Evolutionary conservation across 805 yeast genomes (phyloP), one percentile per base, ranked within the genome.

Genomic region (Yamadazyma insecticola): DNA sequence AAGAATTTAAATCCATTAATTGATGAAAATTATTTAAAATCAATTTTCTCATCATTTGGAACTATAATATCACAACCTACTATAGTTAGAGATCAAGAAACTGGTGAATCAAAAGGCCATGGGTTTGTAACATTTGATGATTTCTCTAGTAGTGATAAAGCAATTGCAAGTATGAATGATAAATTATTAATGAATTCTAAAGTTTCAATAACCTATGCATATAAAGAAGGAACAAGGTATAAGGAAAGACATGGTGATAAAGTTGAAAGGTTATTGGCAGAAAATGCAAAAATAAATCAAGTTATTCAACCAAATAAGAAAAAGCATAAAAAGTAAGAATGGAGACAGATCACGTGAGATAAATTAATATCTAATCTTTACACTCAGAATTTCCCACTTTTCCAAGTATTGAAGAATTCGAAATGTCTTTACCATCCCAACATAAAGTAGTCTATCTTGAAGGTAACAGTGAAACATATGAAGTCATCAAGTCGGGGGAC

Each of bases 1-100:
- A 84, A 83, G 21, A 78, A 80, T 43, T 59, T 87, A 35, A 83
- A 78, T 49, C 74, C 74, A 4, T 53, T 80, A 40, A 78, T 80
- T 2, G 94, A 81, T 50, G 80, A 71, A 33, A 63, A 66, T 30
- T 67, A 68, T 25, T 59, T 86, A 29, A 45, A 45, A 5, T 74
- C 71, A 8, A 73, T 86, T 1, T 81, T 89, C 46, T 57, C 72
- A 4, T 70, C 70, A 34, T 85, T 90, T 56, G 97, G 97, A 0
- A 57, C 62, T 0, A 52, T 85, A 11, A 53, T 67, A 4, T 59
- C 59, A 23, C 60, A 67, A 0, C 81, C 86, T 1, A 51, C 55
- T 22, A 59, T 84, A 2, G 59, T 62, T 13, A 51, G 80, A 16
- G 79, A 75, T 35, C 25, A 29, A 6, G 68, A 60, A 1, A 47